phyloP scores from a whole-genome alignment of 2,329 filamentous ascomycete genomes.

The Fusarium sulawesiense region DNA sequence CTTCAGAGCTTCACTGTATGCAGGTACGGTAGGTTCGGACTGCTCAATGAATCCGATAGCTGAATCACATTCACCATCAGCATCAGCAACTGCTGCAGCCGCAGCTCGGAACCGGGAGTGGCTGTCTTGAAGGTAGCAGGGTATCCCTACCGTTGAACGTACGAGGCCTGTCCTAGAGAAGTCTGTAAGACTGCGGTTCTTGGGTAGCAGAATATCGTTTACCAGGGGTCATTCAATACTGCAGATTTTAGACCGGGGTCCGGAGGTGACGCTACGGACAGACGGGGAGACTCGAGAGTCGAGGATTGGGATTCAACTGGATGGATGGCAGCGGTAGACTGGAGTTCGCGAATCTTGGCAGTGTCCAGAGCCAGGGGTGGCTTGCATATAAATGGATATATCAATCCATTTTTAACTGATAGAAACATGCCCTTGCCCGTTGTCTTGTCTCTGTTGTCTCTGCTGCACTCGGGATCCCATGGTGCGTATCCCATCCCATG shows the following conservation, averaged over 20 bases:
- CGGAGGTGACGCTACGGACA: not conserved
- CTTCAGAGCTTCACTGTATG: not conserved
- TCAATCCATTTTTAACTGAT: not conserved
- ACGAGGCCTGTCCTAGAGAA: not conserved
- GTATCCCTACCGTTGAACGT: not conserved
- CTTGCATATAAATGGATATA: not conserved
- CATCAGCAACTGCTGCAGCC: not conserved
- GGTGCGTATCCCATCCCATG: not conserved
- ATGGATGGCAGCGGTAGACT: not conserved
- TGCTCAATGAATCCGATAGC: not conserved
- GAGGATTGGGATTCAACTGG: not conserved
- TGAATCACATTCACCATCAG: conserved; percentile 1
- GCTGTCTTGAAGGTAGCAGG: not conserved
- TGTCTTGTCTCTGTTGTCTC: not conserved
- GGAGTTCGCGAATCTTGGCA: conserved; percentile 3
- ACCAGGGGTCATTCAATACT: not conserved
- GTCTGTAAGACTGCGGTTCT: not conserved
- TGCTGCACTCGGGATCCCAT: not conserved
- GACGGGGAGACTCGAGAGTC: not conserved
- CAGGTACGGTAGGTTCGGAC: not conserved
- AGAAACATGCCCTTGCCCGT: not conserved
- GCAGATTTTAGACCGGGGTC: not conserved
- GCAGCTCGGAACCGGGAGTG: not conserved
- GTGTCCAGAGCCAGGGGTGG: not conserved
- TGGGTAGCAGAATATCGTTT: not conserved